phyloP scores from a whole-genome alignment of 192 early-diverging fungal species.

The Phlyctochytrium arcticum region DNA sequence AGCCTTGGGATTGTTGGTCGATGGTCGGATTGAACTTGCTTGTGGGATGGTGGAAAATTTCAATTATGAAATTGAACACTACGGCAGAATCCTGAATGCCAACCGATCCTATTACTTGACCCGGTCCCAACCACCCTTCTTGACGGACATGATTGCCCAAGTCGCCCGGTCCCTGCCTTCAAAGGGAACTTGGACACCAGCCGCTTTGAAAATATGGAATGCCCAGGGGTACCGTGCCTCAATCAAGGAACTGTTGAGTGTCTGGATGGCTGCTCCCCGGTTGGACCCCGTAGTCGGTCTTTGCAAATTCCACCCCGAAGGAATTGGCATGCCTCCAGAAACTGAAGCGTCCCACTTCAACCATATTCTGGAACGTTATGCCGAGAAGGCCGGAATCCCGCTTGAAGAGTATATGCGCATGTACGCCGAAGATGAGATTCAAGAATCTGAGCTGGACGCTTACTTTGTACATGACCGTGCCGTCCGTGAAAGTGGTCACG shows the following conservation, averaged over 20 bases:
- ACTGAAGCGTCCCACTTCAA: slow-evolving; percentile 72
- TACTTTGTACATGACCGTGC: slow-evolving; percentile 99
- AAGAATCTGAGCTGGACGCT: slow-evolving; percentile 81
- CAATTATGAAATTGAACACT: slow-evolving; percentile 94
- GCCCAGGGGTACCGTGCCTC: slow-evolving; percentile 62
- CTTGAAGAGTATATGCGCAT: slow-evolving; percentile 68
- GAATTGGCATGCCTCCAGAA: slow-evolving; percentile 95
- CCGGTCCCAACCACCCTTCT: slow-evolving; percentile 95
- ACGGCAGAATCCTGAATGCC: slow-evolving; percentile 98
- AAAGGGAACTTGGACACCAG: slow-evolving; percentile 28
- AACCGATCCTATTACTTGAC: slow-evolving; percentile 96
- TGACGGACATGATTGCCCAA: slow-evolving; percentile 92
- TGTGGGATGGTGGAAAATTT: slow-evolving; percentile 98
- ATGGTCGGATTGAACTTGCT: slow-evolving; percentile 80
- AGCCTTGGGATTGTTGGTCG: slow-evolving; percentile 78
- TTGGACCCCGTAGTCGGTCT: slow-evolving; percentile 72
- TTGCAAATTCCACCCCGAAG: slow-evolving; percentile 81
- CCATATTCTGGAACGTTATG: slow-evolving; percentile 80
- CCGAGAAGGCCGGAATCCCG: slow-evolving; percentile 48
- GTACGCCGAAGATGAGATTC: slow-evolving; percentile 66
- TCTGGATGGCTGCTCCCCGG: slow-evolving; percentile 85
- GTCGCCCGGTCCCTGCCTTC: slow-evolving; percentile 61
- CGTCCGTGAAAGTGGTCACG: slow-evolving; percentile 94
- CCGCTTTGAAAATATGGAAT: slow-evolving; percentile 63
- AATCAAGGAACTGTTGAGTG: slow-evolving; percentile 86